Percentiles rank a stretch among this genome's conserved stretches.
Conservation (phyloP, 352 stramenopile species). For the Globisporangium yorkense region DNA sequence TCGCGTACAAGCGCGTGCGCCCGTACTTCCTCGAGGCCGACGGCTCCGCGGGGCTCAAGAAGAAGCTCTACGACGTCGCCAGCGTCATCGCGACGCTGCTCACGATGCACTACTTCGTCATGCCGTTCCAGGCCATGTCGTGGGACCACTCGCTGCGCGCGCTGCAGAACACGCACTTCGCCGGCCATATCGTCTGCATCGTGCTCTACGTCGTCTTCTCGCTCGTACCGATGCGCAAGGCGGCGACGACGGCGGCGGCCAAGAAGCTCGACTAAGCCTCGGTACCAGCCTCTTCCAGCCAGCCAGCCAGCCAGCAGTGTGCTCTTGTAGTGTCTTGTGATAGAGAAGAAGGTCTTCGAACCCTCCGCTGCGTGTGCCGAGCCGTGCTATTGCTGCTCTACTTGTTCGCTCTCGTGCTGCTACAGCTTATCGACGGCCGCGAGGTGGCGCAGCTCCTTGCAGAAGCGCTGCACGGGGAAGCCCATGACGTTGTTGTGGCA, state of each 20-base stretch:
- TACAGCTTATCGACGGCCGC: slow-evolving; percentile 38
- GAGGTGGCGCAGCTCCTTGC: slow-evolving; percentile 45
- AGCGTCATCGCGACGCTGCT: slow-evolving; percentile 47
- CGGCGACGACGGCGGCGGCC: slow-evolving; percentile 11
- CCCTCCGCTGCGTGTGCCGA: neutral
- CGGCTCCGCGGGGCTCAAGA: slow-evolving; percentile 35
- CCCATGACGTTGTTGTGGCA: slow-evolving; percentile 92
- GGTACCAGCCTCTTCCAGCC: too few species aligned
- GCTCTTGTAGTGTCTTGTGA: neutral
- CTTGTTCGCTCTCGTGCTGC: neutral
- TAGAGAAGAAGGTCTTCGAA: neutral
- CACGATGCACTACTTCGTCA: slow-evolving; percentile 73
- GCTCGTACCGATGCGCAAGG: slow-evolving; percentile 47
- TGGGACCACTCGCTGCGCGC: slow-evolving; percentile 47
- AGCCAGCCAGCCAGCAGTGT: neutral
- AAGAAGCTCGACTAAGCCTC: slow-evolving; percentile 48
- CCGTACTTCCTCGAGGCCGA: slow-evolving; percentile 39
- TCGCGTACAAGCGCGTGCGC: slow-evolving; percentile 42
- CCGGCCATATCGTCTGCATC: slow-evolving; percentile 54
- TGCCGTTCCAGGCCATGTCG: slow-evolving; percentile 64
- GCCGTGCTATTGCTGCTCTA: neutral
- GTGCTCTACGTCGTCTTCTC: slow-evolving; percentile 71
- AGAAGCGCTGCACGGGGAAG: slow-evolving; percentile 81
- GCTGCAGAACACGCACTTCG: slow-evolving; percentile 53
- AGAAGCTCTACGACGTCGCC: slow-evolving; percentile 57